Evolutionary conservation across 2,329 filamentous ascomycete species (phyloP).

Genomic region (Aulographum hederae): DNA sequence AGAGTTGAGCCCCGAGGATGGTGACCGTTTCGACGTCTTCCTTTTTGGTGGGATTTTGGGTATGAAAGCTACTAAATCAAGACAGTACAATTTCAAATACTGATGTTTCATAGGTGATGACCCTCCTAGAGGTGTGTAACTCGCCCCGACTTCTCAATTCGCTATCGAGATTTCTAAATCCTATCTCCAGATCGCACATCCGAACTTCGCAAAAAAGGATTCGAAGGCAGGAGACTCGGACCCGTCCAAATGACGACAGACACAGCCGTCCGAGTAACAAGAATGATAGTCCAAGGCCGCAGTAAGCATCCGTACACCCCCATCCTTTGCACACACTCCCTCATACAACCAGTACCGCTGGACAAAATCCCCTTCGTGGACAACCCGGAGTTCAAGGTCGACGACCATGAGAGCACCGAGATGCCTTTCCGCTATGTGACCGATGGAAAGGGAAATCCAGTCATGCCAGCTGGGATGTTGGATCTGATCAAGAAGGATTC

Average conservation of each 20-base stretch:
- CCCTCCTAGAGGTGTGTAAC: conserved; percentile 59
- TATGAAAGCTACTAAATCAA: conserved; percentile 22
- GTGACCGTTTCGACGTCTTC: conserved; percentile 69
- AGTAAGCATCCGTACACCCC: conserved; percentile 35
- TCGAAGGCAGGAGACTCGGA: conserved; percentile 68
- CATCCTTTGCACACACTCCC: too few species aligned
- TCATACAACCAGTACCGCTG: too few species aligned
- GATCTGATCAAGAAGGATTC: conserved; percentile 86
- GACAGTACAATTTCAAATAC: not conserved
- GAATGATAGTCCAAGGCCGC: conserved; percentile 71
- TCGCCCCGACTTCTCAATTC: not conserved
- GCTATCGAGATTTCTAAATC: not conserved
- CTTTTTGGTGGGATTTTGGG: conserved; percentile 92
- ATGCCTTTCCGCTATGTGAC: conserved; percentile 98
- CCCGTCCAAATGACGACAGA: conserved; percentile 98
- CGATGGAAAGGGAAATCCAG: conserved; percentile 52
- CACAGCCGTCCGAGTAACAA: conserved; percentile 84
- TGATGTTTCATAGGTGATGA: conserved; percentile 52
- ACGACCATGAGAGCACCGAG: conserved; percentile 80
- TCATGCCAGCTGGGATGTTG: conserved; percentile 96
- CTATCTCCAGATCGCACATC: conserved; percentile 60
- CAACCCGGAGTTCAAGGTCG: conserved; percentile 75
- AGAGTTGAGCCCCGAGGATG: conserved; percentile 73
- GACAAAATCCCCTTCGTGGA: conserved; percentile 69
- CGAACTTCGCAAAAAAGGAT: conserved; percentile 89